These are phyloP conservation scores for Colletotrichum shisoi DNA, from an alignment of 2,329 filamentous ascomycete species.

Conservation along the genomic window DNA sequence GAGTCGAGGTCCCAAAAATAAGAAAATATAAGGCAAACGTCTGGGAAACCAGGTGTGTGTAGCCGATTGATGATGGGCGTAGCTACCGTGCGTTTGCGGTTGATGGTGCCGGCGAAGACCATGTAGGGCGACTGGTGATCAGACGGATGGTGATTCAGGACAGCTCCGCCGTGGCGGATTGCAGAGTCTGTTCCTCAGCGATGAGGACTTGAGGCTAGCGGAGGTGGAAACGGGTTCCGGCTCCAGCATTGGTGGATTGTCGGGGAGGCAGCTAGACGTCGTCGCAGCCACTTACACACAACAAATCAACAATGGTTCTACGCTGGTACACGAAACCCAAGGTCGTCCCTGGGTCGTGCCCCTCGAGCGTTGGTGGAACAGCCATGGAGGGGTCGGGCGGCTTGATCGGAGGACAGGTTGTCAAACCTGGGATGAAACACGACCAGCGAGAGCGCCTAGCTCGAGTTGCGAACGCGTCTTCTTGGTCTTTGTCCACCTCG, in stretches of 20 bases:
- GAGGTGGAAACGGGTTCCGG: slow-evolving; percentile 1
- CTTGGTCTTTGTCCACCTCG: neutral
- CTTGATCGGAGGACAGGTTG: slow-evolving; percentile 34
- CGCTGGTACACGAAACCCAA: neutral
- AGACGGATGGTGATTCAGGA: slow-evolving; percentile 37
- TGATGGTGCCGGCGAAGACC: slow-evolving; percentile 28
- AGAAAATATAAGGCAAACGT: neutral
- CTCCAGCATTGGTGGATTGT: neutral
- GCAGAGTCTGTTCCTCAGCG: neutral
- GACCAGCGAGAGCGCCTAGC: slow-evolving; percentile 21
- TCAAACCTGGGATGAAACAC: slow-evolving; percentile 39
- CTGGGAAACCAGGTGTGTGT: slow-evolving; percentile 3
- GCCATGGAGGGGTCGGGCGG: slow-evolving; percentile 10
- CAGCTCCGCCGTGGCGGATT: slow-evolving; percentile 22
- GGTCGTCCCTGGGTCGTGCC: neutral
- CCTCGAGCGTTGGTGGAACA: slow-evolving; percentile 12
- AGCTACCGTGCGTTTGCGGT: slow-evolving; percentile 29
- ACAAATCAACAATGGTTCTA: too few relatives aligned
- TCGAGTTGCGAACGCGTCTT: slow-evolving; percentile 24
- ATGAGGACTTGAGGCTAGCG: slow-evolving; percentile 10
- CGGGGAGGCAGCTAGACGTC: neutral
- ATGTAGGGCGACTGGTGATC: slow-evolving; percentile 31
- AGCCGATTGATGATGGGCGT: slow-evolving; percentile 31
- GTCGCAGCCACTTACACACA: neutral
- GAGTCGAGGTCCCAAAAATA: slow-evolving; percentile 34